These are phyloP conservation scores for Helichrysum umbraculigerum DNA, from an alignment of 129 eudicot genomes.

Conservation along the genomic window DNA sequence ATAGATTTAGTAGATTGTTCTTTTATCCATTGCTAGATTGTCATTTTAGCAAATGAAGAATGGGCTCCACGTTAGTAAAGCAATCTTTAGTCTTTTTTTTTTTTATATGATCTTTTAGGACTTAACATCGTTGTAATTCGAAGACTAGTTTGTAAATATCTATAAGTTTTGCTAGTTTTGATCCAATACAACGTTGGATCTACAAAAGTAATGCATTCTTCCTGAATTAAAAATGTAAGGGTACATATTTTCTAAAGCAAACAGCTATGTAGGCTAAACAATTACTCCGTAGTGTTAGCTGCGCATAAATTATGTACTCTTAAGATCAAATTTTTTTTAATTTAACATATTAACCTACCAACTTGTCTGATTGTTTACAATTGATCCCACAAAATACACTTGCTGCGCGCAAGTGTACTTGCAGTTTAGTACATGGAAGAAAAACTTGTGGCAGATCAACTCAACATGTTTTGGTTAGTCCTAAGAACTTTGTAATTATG, in stretches of 20 bases:
- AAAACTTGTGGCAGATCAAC: not conserved
- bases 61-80: not conserved
- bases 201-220: not conserved
- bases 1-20: slow-evolving; percentile 10
- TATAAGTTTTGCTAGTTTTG: slow-evolving; percentile 11
- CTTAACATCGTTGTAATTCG: not conserved
- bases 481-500: not conserved
- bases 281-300: too few species aligned
- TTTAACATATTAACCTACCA: too few species aligned
- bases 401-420: not conserved
- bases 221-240: too few species aligned
- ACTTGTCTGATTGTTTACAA: too few species aligned
- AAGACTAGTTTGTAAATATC: slow-evolving; percentile 10
- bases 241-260: too few species aligned
- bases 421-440: not conserved
- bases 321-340: too few species aligned
- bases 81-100: not conserved
- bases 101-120: not conserved
- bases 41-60: slow-evolving; percentile 6
- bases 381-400: not conserved
- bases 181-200: slow-evolving; percentile 18
- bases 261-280: not conserved
- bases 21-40: not conserved
- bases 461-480: not conserved
- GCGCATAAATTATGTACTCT: not conserved